These are phyloP conservation scores for Staphylotrichum longicolle DNA, from an alignment of 495 filamentous ascomycete genomes.

Conservation along the genomic window DNA sequence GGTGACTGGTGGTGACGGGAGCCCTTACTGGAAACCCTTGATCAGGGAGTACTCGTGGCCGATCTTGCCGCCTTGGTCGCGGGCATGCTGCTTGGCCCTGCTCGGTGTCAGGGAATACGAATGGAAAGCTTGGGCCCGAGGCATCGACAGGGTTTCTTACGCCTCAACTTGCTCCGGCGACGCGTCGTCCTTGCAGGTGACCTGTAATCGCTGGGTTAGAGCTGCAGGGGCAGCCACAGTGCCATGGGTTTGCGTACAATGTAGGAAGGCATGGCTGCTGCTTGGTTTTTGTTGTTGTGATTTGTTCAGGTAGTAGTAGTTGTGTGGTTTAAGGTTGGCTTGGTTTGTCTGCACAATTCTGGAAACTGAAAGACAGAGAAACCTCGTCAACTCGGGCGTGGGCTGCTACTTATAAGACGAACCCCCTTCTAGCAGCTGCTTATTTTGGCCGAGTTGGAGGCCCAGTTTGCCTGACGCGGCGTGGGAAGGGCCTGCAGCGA, in stretches of 20 bases:
- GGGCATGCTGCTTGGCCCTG: conserved; percentile 71
- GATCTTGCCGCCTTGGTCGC: conserved; percentile 74
- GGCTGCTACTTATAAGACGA: conserved; percentile 12
- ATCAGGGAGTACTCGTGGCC: conserved; percentile 78
- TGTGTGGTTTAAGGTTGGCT: conserved; percentile 3
- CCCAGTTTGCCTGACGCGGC: conserved; percentile 15
- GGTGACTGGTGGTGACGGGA: background rate
- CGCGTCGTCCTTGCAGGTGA: conserved; percentile 71
- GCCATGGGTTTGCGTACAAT: conserved; percentile 49
- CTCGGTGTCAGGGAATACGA: conserved; percentile 13
- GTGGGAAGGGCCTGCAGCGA: background rate
- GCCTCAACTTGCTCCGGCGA: conserved; percentile 60
- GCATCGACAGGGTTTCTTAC: conserved; percentile 39
- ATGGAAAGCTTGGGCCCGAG: background rate
- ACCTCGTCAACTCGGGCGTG: background rate
- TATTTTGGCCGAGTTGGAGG: conserved; percentile 14
- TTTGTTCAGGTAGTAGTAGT: background rate
- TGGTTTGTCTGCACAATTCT: background rate
- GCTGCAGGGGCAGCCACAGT: background rate
- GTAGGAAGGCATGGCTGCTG: conserved; percentile 64
- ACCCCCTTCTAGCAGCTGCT: conserved; percentile 4
- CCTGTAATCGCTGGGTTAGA: conserved; percentile 47
- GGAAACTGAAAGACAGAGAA: background rate
- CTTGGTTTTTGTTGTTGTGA: background rate
- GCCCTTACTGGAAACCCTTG: conserved; percentile 83